Base-by-base conservation (phyloP, 495 filamentous ascomycete species). In the Talaromyces thailandensis region DNA sequence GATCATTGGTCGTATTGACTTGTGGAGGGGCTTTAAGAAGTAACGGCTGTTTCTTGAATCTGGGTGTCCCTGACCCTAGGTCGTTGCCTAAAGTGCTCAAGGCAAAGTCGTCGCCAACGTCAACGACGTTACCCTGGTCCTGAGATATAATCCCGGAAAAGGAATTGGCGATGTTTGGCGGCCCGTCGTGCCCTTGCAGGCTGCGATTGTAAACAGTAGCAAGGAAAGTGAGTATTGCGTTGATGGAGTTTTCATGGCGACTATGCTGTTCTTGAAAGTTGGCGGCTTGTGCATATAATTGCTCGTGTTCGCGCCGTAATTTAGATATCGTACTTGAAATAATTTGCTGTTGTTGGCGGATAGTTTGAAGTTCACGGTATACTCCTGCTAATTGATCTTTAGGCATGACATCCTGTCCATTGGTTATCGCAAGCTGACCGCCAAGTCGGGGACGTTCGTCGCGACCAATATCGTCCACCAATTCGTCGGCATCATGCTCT, bases 221-320 rank as follows among this genome's bases (percentile, higher is more conserved):
- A 3, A 98, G 82, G 71, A 98, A 98, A 31, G 92, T 96, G 16
- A 98, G 79, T 65, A 98, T 98, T 25, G 95, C 94, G 67, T 96
- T 98, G 70, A 98, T 98, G 9, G 92, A 96, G 67, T 92, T 96
- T 71, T 98, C 95, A 68, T 98, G 94, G 31, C 95, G 88, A 57
- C 93, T 92, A 68, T 98, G 94, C 69, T 94, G 84, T 32, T 85
- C 88, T 70, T 96, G 92, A 73, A 97, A 97, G 60, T 89, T 88
- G 50, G 88, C 81, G 0, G 93, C 92, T 71, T 98, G 94, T 40
- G 92, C 87, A 66, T 91, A 96, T 9, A 97, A 84, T 62, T 93
- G 86, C 62, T 89, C 85, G 73, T 98, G 92, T 65, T 97, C 91
- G 66, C 89, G 83, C 23, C 88, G 84, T 37, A 97, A 76, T 64